Percentiles rank a stretch among this genome's conserved stretches.
Evolutionary conservation across 2,329 filamentous ascomycete genomes (phyloP).

Genomic region (Fusarium mundagurra): DNA sequence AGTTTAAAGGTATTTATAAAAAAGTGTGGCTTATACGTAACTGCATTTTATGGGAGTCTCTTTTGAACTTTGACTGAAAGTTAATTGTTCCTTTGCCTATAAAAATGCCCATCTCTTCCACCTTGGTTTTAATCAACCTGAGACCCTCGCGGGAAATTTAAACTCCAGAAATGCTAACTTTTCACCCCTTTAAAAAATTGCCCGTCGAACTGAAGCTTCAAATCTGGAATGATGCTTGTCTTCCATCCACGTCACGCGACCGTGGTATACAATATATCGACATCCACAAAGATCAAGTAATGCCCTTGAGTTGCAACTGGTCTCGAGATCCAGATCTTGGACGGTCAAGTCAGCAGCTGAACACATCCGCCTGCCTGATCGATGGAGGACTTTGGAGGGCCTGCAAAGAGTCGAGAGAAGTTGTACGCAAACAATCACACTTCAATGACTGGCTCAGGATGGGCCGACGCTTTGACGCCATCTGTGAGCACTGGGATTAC

Average conservation of each 20-base stretch:
- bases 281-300: too few relatives aligned
- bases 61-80: too few relatives aligned
- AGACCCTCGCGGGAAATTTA: too few relatives aligned
- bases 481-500: not conserved
- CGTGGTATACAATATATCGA: not conserved
- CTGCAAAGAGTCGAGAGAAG: not conserved
- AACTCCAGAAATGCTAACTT: too few relatives aligned
- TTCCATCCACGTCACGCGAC: not conserved
- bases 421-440: not conserved
- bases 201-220: not conserved
- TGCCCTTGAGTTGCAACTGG: not conserved
- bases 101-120: too few relatives aligned
- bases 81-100: too few relatives aligned
- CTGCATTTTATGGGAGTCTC: too few relatives aligned
- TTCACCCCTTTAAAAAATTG: not conserved
- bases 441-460: not conserved
- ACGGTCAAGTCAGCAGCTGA: not conserved
- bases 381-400: not conserved
- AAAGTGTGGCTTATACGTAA: too few relatives aligned
- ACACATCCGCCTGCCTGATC: not conserved
- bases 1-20: too few relatives aligned
- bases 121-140: not conserved
- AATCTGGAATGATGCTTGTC: not conserved
- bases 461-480: too few relatives aligned
- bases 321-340: accelerated